Evolutionary conservation across 495 filamentous ascomycete species (phyloP).

Genomic region (Trichoderma erinaceum): DNA sequence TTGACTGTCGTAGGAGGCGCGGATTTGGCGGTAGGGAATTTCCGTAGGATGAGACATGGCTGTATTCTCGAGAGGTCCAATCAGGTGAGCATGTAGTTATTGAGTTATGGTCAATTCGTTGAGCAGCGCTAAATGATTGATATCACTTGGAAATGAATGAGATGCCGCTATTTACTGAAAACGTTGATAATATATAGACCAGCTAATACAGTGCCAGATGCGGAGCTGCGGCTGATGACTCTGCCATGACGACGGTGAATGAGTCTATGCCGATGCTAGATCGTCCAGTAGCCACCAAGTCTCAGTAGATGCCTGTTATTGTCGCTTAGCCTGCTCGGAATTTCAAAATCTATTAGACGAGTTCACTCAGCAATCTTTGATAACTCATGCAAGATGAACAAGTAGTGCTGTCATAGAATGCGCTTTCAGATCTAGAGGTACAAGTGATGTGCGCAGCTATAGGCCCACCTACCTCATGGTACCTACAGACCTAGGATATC

Average conservation of each 20-base stretch:
- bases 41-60: constrained; percentile 11
- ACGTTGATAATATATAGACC: background rate
- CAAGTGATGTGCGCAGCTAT: no score
- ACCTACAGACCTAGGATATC: no score
- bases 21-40: constrained; percentile 47
- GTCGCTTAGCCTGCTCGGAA: background rate
- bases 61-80: background rate
- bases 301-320: background rate
- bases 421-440: no score
- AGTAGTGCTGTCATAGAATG: no score
- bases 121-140: no score
- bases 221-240: constrained; percentile 6
- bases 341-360: background rate
- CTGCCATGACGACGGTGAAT: constrained; percentile 10
- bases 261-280: constrained; percentile 7
- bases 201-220: background rate
- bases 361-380: no score
- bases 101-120: no score
- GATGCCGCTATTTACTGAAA: background rate
- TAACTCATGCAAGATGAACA: no score
- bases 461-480: no score
- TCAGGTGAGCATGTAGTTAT: background rate
- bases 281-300: background rate
- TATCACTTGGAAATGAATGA: background rate
- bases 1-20: constrained; percentile 40